Evolutionary conservation across 176 grass and related monocot genomes (phyloP).

Genomic region (Oryza coarctata): DNA sequence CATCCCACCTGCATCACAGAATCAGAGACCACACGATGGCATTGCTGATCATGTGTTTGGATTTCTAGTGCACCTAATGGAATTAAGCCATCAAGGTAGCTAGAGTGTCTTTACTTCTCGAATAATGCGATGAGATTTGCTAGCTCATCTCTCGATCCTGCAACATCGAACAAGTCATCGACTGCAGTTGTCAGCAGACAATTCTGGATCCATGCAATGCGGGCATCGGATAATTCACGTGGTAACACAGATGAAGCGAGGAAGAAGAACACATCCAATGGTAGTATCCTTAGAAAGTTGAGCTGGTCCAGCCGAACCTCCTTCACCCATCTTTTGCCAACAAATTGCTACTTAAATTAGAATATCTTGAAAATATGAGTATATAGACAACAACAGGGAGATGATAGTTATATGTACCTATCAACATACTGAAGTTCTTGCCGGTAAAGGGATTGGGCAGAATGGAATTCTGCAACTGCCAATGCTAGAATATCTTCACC

Average conservation of each 20-base stretch:
- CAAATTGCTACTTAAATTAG: not conserved
- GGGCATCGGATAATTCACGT: conserved; percentile 51
- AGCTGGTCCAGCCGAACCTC: conserved; percentile 56
- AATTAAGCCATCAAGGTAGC: too few relatives aligned
- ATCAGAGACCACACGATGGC: too few relatives aligned
- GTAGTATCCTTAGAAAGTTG: conserved; percentile 53
- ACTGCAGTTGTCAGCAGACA: conserved; percentile 40
- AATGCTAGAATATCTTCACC: conserved; percentile 44
- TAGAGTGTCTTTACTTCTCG: not conserved
- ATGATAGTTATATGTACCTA: not conserved
- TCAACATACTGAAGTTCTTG: conserved; percentile 54
- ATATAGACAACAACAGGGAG: too few relatives aligned
- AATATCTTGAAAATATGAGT: too few relatives aligned
- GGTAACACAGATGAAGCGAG: conserved; percentile 53
- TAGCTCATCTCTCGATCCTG: conserved; percentile 55
- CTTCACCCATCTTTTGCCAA: conserved; percentile 58
- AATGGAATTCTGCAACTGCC: conserved; percentile 46
- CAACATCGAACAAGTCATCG: conserved; percentile 67
- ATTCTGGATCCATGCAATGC: conserved; percentile 50
- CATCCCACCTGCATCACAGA: not conserved
- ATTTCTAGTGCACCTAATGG: too few relatives aligned
- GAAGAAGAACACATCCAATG: conserved; percentile 53
- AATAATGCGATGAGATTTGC: conserved; percentile 32
- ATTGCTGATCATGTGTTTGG: too few relatives aligned
- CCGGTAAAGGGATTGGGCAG: conserved; percentile 34